phyloP scores from a whole-genome alignment of 2,329 filamentous ascomycete species.

The Podosphaera fusca region DNA sequence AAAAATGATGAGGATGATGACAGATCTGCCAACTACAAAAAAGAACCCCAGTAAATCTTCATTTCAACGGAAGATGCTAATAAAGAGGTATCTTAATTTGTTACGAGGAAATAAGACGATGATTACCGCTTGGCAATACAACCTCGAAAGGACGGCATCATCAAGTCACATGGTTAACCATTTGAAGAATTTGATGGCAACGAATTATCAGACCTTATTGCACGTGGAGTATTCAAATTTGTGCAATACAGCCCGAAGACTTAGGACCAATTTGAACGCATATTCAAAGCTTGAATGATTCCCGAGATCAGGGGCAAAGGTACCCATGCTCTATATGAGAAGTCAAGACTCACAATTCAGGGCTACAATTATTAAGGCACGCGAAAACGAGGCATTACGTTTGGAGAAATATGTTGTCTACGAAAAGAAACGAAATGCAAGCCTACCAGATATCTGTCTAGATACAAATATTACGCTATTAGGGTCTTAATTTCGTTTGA shows the following conservation, averaged over 20 bases:
- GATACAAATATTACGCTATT: too few species aligned
- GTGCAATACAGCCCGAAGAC: background rate
- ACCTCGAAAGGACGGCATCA: background rate
- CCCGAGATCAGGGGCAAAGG: background rate
- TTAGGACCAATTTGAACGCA: background rate
- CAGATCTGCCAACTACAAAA: too few species aligned
- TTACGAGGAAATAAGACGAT: too few species aligned
- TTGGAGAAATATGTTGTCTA: too few species aligned
- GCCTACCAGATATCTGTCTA: too few species aligned
- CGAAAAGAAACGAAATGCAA: too few species aligned
- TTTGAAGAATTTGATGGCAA: background rate
- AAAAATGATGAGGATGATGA: too few species aligned
- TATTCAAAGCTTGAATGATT: background rate
- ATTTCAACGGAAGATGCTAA: too few species aligned
- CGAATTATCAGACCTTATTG: background rate
- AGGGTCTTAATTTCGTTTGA: too few species aligned
- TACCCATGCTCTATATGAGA: background rate
- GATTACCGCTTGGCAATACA: background rate
- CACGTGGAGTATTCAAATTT: background rate
- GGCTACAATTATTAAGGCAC: background rate
- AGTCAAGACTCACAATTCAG: background rate
- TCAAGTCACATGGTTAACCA: background rate
- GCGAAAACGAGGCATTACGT: background rate
- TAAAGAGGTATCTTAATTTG: too few species aligned
- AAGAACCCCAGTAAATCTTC: too few species aligned